Evolutionary conservation across 2,329 filamentous ascomycete genomes (phyloP).

Genomic region (Alternaria solani): DNA sequence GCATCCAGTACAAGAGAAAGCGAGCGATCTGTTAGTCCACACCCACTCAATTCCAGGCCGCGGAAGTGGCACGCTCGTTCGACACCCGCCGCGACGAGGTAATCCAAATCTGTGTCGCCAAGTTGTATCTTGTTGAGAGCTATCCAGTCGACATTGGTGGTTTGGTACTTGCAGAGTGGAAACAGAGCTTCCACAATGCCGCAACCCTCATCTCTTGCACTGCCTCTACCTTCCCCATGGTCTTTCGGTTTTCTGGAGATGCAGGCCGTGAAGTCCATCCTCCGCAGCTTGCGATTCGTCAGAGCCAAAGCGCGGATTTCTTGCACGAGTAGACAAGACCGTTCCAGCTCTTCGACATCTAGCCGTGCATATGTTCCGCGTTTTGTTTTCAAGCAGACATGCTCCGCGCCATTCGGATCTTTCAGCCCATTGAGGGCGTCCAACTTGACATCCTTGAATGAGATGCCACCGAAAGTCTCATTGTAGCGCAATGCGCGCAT

Average conservation of each 20-base stretch:
- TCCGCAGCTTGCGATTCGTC: constrained; percentile 69
- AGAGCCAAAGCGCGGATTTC: constrained; percentile 73
- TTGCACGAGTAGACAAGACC: constrained; percentile 69
- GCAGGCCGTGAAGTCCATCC: constrained; percentile 71
- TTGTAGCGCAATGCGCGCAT: constrained; percentile 75
- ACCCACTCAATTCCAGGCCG: constrained; percentile 72
- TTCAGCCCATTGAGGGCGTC: constrained; percentile 69
- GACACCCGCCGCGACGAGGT: constrained; percentile 72
- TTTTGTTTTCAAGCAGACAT: constrained; percentile 67
- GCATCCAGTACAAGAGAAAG: constrained; percentile 70
- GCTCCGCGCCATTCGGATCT: constrained; percentile 68
- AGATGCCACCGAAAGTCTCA: constrained; percentile 72
- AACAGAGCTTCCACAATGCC: constrained; percentile 75
- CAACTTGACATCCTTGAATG: constrained; percentile 70
- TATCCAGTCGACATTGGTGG: constrained; percentile 76
- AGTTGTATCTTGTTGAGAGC: constrained; percentile 72
- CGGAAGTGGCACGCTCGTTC: constrained; percentile 71
- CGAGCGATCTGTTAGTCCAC: constrained; percentile 66
- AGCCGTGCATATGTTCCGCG: constrained; percentile 64
- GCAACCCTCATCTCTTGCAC: constrained; percentile 68
- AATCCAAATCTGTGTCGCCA: constrained; percentile 75
- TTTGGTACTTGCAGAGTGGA: constrained; percentile 70
- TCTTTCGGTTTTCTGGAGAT: constrained; percentile 63
- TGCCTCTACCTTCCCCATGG: constrained; percentile 51
- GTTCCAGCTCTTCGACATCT: constrained; percentile 61